Conservation (phyloP, 1,139 yeast genomes). For the Yamadazyma atlantica region DNA sequence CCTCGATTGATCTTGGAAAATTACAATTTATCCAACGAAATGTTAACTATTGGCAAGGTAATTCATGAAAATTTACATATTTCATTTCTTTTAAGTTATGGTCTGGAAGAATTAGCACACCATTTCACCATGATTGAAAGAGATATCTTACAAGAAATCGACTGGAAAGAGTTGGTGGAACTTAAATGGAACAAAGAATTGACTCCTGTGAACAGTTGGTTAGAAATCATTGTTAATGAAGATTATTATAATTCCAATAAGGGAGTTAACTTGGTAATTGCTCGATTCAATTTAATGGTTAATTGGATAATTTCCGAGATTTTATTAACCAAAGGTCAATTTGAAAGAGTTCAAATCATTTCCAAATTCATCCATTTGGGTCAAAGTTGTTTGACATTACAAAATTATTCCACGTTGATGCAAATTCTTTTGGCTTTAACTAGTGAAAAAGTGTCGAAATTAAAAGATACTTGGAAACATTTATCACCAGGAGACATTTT, state of each 20-base stretch:
- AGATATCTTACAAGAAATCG: constrained; percentile 80
- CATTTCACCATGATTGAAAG: constrained; percentile 86
- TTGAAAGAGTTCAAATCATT: constrained; percentile 64
- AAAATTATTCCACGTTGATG: constrained; percentile 84
- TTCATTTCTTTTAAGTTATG: constrained; percentile 76
- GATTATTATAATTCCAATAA: constrained; percentile 48
- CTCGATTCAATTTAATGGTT: constrained; percentile 84
- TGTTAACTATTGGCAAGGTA: constrained; percentile 35
- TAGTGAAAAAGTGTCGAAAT: constrained; percentile 61
- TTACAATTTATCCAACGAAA: constrained; percentile 31
- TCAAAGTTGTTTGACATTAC: constrained; percentile 64
- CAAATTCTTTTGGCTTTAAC: constrained; percentile 82
- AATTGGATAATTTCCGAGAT: constrained; percentile 94
- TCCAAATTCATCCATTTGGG: constrained; percentile 86
- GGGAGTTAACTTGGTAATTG: constrained; percentile 82
- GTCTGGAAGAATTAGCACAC: constrained; percentile 63
- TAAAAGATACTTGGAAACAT: constrained; percentile 73
- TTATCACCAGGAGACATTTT: constrained; percentile 58
- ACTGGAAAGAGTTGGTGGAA: constrained; percentile 88
- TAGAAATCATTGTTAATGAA: constrained; percentile 67
- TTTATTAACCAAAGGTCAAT: constrained; percentile 59
- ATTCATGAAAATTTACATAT: constrained; percentile 53
- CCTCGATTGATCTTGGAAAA: constrained; percentile 40
- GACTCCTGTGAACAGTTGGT: constrained; percentile 82
- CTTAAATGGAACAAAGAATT: constrained; percentile 70